These are phyloP conservation scores for Aphanomyces stellatus DNA, from an alignment of 352 stramenopile species.

Conservation along the genomic window DNA sequence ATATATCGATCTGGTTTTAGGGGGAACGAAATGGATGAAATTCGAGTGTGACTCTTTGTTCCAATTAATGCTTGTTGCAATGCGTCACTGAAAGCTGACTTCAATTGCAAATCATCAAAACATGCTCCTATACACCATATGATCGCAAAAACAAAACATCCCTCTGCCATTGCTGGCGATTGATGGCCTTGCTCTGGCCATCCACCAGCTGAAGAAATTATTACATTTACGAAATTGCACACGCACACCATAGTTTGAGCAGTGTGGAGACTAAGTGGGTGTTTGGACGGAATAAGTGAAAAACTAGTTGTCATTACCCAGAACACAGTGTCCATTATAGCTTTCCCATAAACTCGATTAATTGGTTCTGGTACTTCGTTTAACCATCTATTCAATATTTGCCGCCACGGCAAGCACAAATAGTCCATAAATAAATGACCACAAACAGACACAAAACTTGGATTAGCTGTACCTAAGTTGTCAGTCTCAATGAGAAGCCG, in stretches of 20 bases:
- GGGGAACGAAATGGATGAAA: neutral
- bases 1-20: neutral
- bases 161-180: neutral
- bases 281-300: neutral
- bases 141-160: slow-evolving; percentile 7
- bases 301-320: neutral
- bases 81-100: neutral
- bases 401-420: neutral
- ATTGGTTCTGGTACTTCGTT: neutral
- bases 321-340: neutral
- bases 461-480: neutral
- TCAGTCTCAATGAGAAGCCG: slow-evolving; percentile 14
- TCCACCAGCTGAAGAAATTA: neutral
- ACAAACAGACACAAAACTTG: neutral
- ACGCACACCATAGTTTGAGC: neutral
- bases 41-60: neutral
- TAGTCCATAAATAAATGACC: slow-evolving; percentile 1
- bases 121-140: neutral
- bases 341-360: neutral
- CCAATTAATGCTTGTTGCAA: neutral
- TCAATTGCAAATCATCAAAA: neutral
- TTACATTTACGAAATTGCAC: neutral
- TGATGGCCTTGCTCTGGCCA: neutral
- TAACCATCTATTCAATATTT: slow-evolving; percentile 2
- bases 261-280: neutral